These are phyloP conservation scores for Cyamopsis tetragonoloba DNA, from an alignment of 306 rosid species.

Conservation along the genomic window DNA sequence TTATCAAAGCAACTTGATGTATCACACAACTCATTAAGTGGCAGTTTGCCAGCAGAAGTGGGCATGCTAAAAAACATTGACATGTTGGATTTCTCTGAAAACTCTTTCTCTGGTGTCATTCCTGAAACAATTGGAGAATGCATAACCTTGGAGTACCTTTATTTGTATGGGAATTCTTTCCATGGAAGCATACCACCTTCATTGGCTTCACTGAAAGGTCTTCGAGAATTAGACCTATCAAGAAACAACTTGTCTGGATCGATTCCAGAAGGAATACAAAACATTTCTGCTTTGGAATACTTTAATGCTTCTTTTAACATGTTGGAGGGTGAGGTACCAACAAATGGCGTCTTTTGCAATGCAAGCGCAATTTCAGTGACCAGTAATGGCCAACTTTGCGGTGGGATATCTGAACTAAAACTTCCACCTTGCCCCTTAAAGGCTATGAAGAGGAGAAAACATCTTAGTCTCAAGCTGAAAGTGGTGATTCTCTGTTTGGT, in stretches of 20 bases:
- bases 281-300: not conserved
- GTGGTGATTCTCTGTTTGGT: not conserved
- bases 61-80: not conserved
- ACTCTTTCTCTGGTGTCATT: not conserved
- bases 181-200: conserved; percentile 5
- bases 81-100: not conserved
- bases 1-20: not conserved
- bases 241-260: conserved; percentile 13
- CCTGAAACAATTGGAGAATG: conserved; percentile 20
- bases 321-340: conserved; percentile 25
- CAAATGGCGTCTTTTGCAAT: conserved; percentile 5
- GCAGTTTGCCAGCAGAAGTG: not conserved
- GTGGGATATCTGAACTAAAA: conserved; percentile 1
- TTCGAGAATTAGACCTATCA: conserved; percentile 1
- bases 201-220: conserved; percentile 15
- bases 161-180: conserved; percentile 1
- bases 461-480: not conserved
- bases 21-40: conserved; percentile 1
- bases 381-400: not conserved
- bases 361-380: not conserved
- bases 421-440: conserved; percentile 13
- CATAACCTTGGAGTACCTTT: not conserved
- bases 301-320: conserved; percentile 23
- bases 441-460: not conserved
- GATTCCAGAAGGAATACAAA: not conserved